phyloP scores from a whole-genome alignment of 2,329 filamentous ascomycete genomes.

The Neofusicoccum sp. region DNA sequence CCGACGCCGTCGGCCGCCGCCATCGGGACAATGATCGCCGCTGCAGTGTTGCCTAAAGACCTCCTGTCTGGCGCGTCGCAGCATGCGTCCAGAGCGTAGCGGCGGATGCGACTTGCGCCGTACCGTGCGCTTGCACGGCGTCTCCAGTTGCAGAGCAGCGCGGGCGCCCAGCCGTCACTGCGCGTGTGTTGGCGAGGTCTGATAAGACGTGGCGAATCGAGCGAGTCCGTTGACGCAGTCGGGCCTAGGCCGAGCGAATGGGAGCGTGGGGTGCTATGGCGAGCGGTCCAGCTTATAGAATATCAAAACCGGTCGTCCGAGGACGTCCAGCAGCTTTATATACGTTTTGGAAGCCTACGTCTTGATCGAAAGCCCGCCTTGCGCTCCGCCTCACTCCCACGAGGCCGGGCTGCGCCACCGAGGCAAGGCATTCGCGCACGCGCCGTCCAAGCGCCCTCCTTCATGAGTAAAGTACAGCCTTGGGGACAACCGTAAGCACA shows the following conservation, averaged over 20 bases:
- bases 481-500: conserved; percentile 7
- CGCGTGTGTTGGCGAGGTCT: conserved; percentile 7
- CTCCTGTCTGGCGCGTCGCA: background rate
- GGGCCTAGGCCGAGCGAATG: background rate
- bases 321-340: conserved; percentile 15
- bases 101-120: background rate
- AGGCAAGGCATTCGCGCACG: conserved; percentile 9
- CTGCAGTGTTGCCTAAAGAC: conserved; percentile 12
- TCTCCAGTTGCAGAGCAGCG: conserved; percentile 1
- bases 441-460: conserved; percentile 1
- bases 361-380: conserved; percentile 3
- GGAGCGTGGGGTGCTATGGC: background rate
- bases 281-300: background rate
- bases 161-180: background rate
- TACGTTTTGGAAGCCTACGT: conserved; percentile 11
- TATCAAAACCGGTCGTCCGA: background rate
- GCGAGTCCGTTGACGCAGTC: background rate
- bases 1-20: conserved; percentile 1
- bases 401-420: conserved; percentile 13
- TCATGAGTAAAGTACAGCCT: conserved; percentile 3
- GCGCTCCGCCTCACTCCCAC: conserved; percentile 17
- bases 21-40: conserved; percentile 4
- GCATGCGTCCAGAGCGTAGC: background rate
- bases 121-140: background rate
- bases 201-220: conserved; percentile 12